These are phyloP conservation scores for Cryptosporidium bovis DNA, from an alignment of 169 alveolate species.

Conservation along the genomic window DNA sequence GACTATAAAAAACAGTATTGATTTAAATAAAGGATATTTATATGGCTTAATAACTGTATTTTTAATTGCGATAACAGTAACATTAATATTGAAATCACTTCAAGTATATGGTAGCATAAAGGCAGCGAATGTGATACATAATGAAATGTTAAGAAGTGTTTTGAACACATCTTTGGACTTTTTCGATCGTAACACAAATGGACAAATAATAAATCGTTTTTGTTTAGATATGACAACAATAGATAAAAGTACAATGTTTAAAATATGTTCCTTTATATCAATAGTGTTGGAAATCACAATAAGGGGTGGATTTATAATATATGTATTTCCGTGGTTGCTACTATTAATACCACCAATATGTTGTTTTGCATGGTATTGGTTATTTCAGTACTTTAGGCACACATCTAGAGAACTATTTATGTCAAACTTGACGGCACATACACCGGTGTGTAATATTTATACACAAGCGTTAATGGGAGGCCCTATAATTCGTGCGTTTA, in stretches of 20 bases:
- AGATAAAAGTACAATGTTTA: constrained; percentile 76
- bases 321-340: constrained; percentile 59
- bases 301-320: constrained; percentile 58
- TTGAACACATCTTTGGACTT: constrained; percentile 77
- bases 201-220: constrained; percentile 78
- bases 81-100: constrained; percentile 1
- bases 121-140: constrained; percentile 77
- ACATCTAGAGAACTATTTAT: constrained; percentile 79
- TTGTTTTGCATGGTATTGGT: constrained; percentile 54
- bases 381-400: constrained; percentile 72
- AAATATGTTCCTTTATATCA: constrained; percentile 73
- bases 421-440: constrained; percentile 75
- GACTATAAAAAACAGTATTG: neutral
- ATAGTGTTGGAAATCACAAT: constrained; percentile 74
- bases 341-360: constrained; percentile 58
- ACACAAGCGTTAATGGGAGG: constrained; percentile 80
- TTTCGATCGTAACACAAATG: constrained; percentile 77
- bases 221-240: constrained; percentile 76
- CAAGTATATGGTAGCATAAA: constrained; percentile 43
- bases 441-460: constrained; percentile 80
- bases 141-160: constrained; percentile 72
- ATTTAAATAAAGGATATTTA: constrained; percentile 20
- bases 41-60: constrained; percentile 37
- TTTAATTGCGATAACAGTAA: neutral
- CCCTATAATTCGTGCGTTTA: constrained; percentile 73